Conservation (phyloP, 2,329 filamentous ascomycete genomes). For the Fusarium buharicum region DNA sequence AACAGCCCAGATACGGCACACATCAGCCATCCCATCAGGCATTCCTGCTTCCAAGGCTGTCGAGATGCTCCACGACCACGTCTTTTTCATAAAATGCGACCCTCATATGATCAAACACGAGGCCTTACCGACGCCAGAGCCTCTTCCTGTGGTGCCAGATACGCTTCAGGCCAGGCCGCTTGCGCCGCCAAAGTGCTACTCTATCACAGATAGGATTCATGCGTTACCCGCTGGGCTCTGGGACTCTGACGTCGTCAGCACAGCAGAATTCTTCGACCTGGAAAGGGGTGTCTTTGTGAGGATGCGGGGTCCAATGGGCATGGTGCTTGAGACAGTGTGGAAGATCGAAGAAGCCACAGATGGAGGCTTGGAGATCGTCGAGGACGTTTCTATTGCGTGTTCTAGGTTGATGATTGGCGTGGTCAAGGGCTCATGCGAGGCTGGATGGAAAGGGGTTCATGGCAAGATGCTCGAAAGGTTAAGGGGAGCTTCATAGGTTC, state of each 20-base stretch:
- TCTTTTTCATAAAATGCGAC: constrained; percentile 63
- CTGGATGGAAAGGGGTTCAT: constrained; percentile 62
- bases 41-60: constrained; percentile 52
- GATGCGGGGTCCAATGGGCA: constrained; percentile 61
- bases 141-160: constrained; percentile 41
- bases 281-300: constrained; percentile 62
- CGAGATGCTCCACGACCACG: constrained; percentile 61
- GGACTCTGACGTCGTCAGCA: constrained; percentile 64
- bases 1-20: constrained; percentile 56
- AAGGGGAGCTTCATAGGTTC: constrained; percentile 33
- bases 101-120: constrained; percentile 61
- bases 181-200: constrained; percentile 54
- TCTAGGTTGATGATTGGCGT: constrained; percentile 61
- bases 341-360: constrained; percentile 49
- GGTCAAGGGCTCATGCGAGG: constrained; percentile 63
- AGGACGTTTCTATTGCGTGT: constrained; percentile 62
- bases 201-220: constrained; percentile 62
- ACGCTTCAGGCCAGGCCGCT: constrained; percentile 41
- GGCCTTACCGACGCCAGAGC: constrained; percentile 44
- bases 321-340: constrained; percentile 66
- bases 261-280: constrained; percentile 63
- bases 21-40: constrained; percentile 55
- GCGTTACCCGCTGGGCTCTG: constrained; percentile 65
- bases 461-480: constrained; percentile 57
- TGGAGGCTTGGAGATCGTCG: constrained; percentile 56